Evolutionary conservation across 345 rosid genomes (phyloP).

Genomic region (Psidium friedrichsthalianum): DNA sequence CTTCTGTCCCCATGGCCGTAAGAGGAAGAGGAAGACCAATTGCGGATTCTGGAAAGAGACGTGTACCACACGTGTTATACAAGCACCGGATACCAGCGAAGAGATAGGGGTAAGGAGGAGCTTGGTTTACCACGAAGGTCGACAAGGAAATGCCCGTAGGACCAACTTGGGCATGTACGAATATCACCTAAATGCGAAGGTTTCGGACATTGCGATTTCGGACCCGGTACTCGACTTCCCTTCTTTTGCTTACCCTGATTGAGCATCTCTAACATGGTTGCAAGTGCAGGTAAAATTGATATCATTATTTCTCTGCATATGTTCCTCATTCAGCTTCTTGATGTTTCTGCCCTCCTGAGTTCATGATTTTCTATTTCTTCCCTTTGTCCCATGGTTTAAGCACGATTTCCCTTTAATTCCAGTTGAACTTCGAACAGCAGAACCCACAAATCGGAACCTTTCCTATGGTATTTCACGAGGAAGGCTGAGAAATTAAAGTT

Average conservation of each 20-base stretch:
- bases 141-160: neutral
- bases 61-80: neutral
- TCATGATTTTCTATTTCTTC: neutral
- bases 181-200: neutral
- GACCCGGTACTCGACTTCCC: neutral
- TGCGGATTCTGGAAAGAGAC: neutral
- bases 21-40: neutral
- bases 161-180: neutral
- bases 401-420: neutral
- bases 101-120: neutral
- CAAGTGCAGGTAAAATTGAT: neutral
- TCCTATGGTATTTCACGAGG: neutral
- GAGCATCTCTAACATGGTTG: neutral
- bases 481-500: neutral
- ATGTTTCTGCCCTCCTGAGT: neutral
- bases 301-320: neutral
- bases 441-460: neutral
- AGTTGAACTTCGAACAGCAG: neutral
- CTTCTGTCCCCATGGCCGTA: neutral
- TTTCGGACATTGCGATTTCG: neutral
- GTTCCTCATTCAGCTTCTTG: neutral
- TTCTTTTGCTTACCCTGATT: neutral
- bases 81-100: rapidly evolving
- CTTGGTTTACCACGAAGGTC: neutral
- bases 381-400: neutral